Conservation (phyloP, 2,329 filamentous ascomycete genomes). For the Penicillium freii region DNA sequence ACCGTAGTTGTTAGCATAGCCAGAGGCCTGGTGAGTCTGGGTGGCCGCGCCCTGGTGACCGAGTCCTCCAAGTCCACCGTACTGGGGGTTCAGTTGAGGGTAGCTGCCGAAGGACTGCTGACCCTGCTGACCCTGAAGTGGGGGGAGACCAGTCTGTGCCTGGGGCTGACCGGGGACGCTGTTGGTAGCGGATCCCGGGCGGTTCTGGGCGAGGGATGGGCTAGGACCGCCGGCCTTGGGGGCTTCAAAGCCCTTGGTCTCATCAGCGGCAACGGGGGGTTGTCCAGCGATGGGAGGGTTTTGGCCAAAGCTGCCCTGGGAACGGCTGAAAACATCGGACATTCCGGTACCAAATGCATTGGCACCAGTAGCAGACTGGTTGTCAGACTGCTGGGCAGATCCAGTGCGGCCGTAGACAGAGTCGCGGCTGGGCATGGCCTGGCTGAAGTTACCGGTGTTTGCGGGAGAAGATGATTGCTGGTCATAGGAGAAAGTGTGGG, state of each 20-base stretch:
- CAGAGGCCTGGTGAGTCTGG: slow-evolving; percentile 42
- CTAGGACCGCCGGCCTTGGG: slow-evolving; percentile 59
- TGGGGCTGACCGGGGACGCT: slow-evolving; percentile 53
- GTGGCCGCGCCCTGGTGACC: slow-evolving; percentile 43
- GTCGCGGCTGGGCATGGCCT: slow-evolving; percentile 49
- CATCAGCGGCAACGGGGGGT: slow-evolving; percentile 49
- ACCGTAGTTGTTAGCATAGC: slow-evolving; percentile 43
- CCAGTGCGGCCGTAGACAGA: slow-evolving; percentile 61
- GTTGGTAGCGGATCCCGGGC: slow-evolving; percentile 63
- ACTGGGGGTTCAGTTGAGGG: slow-evolving; percentile 55
- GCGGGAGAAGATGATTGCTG: slow-evolving; percentile 65
- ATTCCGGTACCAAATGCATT: slow-evolving; percentile 52
- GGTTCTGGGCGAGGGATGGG: slow-evolving; percentile 61
- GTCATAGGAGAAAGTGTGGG: slow-evolving; percentile 57
- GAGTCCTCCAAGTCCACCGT: slow-evolving; percentile 47
- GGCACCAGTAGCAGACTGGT: slow-evolving; percentile 49
- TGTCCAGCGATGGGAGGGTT: slow-evolving; percentile 55
- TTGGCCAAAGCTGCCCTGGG: slow-evolving; percentile 57
- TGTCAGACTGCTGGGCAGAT: slow-evolving; percentile 56
- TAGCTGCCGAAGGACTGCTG: slow-evolving; percentile 60
- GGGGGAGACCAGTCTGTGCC: slow-evolving; percentile 53
- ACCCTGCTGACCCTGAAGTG: slow-evolving; percentile 52
- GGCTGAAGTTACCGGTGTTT: slow-evolving; percentile 51
- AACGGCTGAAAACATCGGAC: slow-evolving; percentile 60
- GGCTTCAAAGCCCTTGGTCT: slow-evolving; percentile 59